Percentiles rank a stretch among this genome's conserved stretches.
Conservation (phyloP, 2,329 filamentous ascomycete species). For the Mariannaea elegans region DNA sequence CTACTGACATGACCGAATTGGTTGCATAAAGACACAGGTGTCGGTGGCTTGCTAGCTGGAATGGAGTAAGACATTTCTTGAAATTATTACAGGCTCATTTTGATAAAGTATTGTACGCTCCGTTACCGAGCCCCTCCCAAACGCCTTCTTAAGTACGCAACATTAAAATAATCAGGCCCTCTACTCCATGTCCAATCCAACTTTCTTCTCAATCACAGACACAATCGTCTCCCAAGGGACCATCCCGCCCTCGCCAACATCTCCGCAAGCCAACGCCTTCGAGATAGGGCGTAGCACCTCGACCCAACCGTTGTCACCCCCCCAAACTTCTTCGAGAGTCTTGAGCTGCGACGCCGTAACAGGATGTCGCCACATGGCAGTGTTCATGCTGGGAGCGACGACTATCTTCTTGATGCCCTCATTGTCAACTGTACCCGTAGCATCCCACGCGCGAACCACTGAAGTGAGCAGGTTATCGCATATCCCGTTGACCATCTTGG, state of each 20-base stretch:
- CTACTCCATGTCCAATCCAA: conserved; percentile 41
- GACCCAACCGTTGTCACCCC: conserved; percentile 58
- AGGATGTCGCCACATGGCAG: conserved; percentile 88
- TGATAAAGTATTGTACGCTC: too few relatives aligned
- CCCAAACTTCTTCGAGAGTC: conserved; percentile 80
- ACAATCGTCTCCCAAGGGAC: conserved; percentile 82
- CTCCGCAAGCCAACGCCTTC: conserved; percentile 85
- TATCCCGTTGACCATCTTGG: conserved; percentile 82
- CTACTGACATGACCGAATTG: too few relatives aligned
- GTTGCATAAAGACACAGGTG: too few relatives aligned
- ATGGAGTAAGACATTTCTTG: too few relatives aligned
- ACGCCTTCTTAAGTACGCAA: too few relatives aligned
- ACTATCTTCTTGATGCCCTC: conserved; percentile 71
- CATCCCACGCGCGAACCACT: conserved; percentile 90
- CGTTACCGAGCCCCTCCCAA: too few relatives aligned
- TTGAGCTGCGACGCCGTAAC: conserved; percentile 77
- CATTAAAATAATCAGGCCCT: background rate
- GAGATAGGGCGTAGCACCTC: conserved; percentile 77
- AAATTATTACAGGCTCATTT: too few relatives aligned
- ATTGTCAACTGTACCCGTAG: conserved; percentile 66
- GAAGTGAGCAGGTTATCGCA: conserved; percentile 79
- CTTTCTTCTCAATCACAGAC: conserved; percentile 63
- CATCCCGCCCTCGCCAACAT: conserved; percentile 86
- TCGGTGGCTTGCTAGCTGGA: too few relatives aligned
- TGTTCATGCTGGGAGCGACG: conserved; percentile 86